These are phyloP conservation scores for Candida pseudoviswanathii DNA, from an alignment of 1,139 yeast species.

Conservation along the genomic window DNA sequence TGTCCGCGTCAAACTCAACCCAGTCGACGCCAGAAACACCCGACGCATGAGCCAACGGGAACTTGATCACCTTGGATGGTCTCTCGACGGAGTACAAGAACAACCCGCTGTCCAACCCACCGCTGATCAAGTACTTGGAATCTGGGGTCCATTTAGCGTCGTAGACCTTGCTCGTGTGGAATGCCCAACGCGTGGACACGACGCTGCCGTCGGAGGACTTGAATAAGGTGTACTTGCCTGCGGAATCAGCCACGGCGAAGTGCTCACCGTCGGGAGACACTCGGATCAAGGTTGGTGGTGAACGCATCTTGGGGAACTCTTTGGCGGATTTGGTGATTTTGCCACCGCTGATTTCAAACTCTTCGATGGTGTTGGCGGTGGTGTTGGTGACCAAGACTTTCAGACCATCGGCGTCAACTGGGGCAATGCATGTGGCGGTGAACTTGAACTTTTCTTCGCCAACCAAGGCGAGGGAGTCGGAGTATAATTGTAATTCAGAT, in stretches of 20 bases:
- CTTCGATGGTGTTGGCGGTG: conserved; percentile 35
- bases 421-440: conserved; percentile 39
- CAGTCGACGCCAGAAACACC: conserved; percentile 81
- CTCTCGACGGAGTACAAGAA: conserved; percentile 75
- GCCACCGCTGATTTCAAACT: conserved; percentile 23
- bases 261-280: conserved; percentile 71
- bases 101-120: conserved; percentile 81
- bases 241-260: conserved; percentile 82
- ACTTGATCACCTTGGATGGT: conserved; percentile 77
- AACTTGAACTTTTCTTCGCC: conserved; percentile 31
- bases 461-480: conserved; percentile 23
- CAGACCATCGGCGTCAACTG: conserved; percentile 26
- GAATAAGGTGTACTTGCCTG: conserved; percentile 81
- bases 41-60: conserved; percentile 81
- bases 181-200: conserved; percentile 92
- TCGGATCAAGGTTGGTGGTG: conserved; percentile 62
- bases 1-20: conserved; percentile 42
- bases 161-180: conserved; percentile 82
- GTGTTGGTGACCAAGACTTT: conserved; percentile 55
- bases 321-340: conserved; percentile 15
- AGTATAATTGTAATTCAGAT: conserved; percentile 38
- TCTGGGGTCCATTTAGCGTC: conserved; percentile 79
- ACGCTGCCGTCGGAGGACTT: conserved; percentile 55
- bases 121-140: conserved; percentile 72
- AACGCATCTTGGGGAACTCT: conserved; percentile 52